Conservation (phyloP, 176 grass and related monocot species). For the Carex pumila region DNA sequence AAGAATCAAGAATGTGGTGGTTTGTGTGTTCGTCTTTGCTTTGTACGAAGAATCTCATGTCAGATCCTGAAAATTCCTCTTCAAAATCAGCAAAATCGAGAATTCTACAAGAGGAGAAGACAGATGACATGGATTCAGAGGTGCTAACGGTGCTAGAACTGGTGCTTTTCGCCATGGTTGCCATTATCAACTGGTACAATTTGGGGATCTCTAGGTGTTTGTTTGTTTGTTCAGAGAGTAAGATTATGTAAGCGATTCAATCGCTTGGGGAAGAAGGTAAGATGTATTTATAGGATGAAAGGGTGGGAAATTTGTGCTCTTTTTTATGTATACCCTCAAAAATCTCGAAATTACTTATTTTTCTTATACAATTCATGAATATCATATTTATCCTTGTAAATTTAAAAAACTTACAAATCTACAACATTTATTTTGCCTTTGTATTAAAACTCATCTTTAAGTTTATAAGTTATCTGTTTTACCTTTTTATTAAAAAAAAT, state of each 20-base stretch:
- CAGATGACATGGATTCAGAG: constrained; percentile 2
- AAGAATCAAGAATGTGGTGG: constrained; percentile 13
- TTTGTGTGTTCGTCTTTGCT: neutral
- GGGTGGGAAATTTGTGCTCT: neutral
- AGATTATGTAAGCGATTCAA: neutral
- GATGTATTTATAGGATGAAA: neutral
- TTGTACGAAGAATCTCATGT: neutral
- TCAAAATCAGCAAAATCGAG: neutral
- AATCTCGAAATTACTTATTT: too few species aligned
- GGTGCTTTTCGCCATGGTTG: neutral
- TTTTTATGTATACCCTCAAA: neutral
- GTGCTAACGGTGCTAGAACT: neutral
- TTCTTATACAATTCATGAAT: too few species aligned
- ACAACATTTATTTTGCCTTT: too few species aligned
- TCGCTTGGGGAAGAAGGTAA: neutral
- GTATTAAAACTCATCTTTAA: too few species aligned
- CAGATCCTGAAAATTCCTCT: neutral
- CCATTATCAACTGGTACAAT: neutral
- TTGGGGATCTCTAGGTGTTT: neutral
- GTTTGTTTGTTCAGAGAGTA: neutral
- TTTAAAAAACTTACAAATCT: too few species aligned
- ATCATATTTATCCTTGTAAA: too few species aligned
- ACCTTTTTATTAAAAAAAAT: too few species aligned
- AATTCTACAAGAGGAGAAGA: constrained; percentile 9
- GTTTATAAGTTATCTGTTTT: too few species aligned